phyloP scores from a whole-genome alignment of 345 rosid species.

The Lepidium africanum region DNA sequence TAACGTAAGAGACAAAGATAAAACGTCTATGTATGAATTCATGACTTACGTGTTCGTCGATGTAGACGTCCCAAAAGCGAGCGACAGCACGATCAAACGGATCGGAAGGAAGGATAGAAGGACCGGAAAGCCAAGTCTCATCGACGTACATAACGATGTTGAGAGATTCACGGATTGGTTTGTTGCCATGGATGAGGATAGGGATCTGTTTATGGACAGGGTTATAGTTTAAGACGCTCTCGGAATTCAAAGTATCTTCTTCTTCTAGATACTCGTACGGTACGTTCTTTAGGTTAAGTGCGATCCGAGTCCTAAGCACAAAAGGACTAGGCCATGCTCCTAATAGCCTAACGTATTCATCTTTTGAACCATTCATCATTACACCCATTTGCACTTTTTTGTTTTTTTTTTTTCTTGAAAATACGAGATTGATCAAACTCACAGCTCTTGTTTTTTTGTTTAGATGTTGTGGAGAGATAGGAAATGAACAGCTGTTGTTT shows the following conservation, averaged over 20 bases:
- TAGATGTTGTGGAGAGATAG: background rate
- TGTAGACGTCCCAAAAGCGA: slow-evolving; percentile 30
- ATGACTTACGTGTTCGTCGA: slow-evolving; percentile 42
- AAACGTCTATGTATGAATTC: background rate
- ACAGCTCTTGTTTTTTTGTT: background rate
- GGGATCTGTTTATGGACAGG: slow-evolving; percentile 31
- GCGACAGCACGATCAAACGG: slow-evolving; percentile 29
- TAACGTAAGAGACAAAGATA: background rate
- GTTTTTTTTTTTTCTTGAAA: background rate
- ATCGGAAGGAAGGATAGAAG: slow-evolving; percentile 27
- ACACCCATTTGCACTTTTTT: background rate
- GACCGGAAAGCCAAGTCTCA: slow-evolving; percentile 28
- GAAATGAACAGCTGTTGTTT: background rate
- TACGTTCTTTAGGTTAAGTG: slow-evolving; percentile 28
- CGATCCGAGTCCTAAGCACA: slow-evolving; percentile 57
- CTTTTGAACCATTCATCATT: slow-evolving; percentile 15
- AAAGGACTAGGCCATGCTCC: slow-evolving; percentile 86
- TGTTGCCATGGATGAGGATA: slow-evolving; percentile 34
- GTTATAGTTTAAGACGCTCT: slow-evolving; percentile 29
- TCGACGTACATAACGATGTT: slow-evolving; percentile 30
- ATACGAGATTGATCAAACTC: background rate
- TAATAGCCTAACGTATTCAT: slow-evolving; percentile 41
- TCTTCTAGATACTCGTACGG: slow-evolving; percentile 29
- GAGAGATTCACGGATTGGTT: slow-evolving; percentile 30
- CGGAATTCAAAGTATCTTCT: slow-evolving; percentile 21